phyloP scores from a whole-genome alignment of 2,329 filamentous ascomycete species.

The Ceratocystis cubensis region DNA sequence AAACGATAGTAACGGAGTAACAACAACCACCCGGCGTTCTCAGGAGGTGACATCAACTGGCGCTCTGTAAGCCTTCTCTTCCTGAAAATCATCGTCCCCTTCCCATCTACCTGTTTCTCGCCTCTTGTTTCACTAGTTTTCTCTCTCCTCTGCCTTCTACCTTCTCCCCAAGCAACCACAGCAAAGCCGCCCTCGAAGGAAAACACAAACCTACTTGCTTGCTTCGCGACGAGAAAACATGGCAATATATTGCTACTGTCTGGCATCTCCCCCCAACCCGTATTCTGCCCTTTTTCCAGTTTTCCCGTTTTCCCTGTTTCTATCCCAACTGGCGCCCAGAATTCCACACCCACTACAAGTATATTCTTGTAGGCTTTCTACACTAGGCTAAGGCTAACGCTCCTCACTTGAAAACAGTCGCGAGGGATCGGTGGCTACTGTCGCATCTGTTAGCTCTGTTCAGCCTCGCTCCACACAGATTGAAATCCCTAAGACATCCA shows the following conservation, averaged over 20 bases:
- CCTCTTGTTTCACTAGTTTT: not conserved
- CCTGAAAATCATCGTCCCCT: not conserved
- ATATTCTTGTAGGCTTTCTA: too few relatives aligned
- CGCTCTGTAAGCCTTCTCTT: not conserved
- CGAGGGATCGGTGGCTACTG: constrained; percentile 10
- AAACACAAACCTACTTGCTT: not conserved
- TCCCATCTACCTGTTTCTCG: not conserved
- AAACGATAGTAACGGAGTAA: constrained; percentile 10
- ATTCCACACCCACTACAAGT: too few relatives aligned
- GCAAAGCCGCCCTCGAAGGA: not conserved
- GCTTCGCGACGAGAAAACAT: too few relatives aligned
- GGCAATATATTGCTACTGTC: too few relatives aligned
- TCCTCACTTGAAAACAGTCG: not conserved
- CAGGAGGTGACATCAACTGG: not conserved
- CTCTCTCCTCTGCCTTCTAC: not conserved
- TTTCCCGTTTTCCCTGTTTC: not conserved
- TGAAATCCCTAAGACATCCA: not conserved
- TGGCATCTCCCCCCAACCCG: too few relatives aligned
- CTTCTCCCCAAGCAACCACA: not conserved
- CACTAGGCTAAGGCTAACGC: not conserved
- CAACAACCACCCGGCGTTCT: not conserved
- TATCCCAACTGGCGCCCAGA: not conserved
- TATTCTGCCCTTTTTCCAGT: not conserved
- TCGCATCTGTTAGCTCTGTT: not conserved
- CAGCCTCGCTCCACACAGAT: not conserved